Conservation (phyloP, 2,329 filamentous ascomycete genomes). For the Beauveria brongniartii region DNA sequence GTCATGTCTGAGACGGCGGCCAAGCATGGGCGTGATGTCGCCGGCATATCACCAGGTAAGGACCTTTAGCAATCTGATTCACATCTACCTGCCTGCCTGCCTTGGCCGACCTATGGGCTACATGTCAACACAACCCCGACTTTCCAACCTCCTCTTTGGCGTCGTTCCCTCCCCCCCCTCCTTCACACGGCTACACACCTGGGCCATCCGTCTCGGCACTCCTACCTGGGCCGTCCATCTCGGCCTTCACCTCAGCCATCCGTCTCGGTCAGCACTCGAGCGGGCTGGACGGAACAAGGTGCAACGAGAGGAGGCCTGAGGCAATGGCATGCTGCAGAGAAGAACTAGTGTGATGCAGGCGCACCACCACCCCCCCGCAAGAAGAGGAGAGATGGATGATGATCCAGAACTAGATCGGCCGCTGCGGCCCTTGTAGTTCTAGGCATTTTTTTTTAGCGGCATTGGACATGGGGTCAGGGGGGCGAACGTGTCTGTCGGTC, state of each 20-base stretch:
- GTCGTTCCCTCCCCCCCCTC: neutral
- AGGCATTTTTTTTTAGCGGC: neutral
- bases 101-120: too few relatives aligned
- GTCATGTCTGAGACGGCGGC: neutral
- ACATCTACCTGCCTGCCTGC: too few relatives aligned
- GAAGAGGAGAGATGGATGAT: neutral
- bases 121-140: neutral
- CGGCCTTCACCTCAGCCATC: neutral
- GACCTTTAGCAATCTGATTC: too few relatives aligned
- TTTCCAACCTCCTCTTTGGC: neutral
- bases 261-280: neutral
- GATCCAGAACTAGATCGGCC: conserved; percentile 7
- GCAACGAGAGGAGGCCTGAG: too few relatives aligned
- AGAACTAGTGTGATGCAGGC: conserved; percentile 1
- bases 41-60: neutral
- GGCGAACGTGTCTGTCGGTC: too few relatives aligned
- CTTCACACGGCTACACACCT: too few relatives aligned
- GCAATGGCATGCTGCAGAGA: neutral
- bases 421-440: neutral
- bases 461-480: neutral
- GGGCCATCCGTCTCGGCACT: too few relatives aligned
- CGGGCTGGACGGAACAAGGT: neutral
- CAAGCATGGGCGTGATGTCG: neutral
- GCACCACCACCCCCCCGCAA: neutral
- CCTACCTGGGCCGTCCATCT: neutral